Percentiles rank a stretch among this genome's conserved stretches.
phyloP scores from a whole-genome alignment of 768 basidiomycete species.

The Phylloporus scabripes region DNA sequence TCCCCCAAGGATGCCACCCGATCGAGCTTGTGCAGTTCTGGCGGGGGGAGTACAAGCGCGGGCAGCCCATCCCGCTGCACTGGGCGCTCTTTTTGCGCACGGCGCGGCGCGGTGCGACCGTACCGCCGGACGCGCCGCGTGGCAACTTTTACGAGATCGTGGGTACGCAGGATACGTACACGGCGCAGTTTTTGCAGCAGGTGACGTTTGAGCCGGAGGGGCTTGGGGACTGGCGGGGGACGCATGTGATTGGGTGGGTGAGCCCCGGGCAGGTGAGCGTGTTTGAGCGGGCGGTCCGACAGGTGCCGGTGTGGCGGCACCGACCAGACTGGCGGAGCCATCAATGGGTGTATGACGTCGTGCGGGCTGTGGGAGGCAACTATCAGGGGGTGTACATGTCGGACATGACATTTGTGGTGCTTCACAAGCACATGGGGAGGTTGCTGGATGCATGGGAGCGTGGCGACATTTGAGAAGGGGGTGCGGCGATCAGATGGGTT shows the following conservation, averaged over 20 bases:
- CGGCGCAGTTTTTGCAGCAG: constrained; percentile 7
- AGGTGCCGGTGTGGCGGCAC: constrained; percentile 18
- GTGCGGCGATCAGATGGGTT: constrained; percentile 1
- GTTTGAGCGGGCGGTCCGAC: constrained; percentile 14
- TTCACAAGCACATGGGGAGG: constrained; percentile 23
- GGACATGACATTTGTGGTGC: constrained; percentile 9
- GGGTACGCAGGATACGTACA: constrained; percentile 24
- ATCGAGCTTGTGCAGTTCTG: constrained; percentile 30
- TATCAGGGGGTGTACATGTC: constrained; percentile 9
- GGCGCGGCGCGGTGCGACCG: background rate
- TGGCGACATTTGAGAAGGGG: constrained; percentile 18
- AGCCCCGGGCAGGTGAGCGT: constrained; percentile 4
- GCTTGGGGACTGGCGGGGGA: constrained; percentile 23
- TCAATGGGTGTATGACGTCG: constrained; percentile 24
- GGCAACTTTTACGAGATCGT: constrained; percentile 28
- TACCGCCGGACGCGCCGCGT: background rate
- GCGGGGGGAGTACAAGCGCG: constrained; percentile 13
- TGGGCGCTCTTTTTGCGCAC: constrained; percentile 30
- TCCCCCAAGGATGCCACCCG: constrained; percentile 15
- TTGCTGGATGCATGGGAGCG: constrained; percentile 29
- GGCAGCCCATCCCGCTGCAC: constrained; percentile 16
- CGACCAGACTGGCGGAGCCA: constrained; percentile 23
- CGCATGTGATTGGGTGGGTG: constrained; percentile 21
- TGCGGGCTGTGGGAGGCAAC: constrained; percentile 1
- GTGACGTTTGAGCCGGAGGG: constrained; percentile 7